These are phyloP conservation scores for Salvia hispanica DNA, from an alignment of 257 asterid genomes.

Conservation along the genomic window DNA sequence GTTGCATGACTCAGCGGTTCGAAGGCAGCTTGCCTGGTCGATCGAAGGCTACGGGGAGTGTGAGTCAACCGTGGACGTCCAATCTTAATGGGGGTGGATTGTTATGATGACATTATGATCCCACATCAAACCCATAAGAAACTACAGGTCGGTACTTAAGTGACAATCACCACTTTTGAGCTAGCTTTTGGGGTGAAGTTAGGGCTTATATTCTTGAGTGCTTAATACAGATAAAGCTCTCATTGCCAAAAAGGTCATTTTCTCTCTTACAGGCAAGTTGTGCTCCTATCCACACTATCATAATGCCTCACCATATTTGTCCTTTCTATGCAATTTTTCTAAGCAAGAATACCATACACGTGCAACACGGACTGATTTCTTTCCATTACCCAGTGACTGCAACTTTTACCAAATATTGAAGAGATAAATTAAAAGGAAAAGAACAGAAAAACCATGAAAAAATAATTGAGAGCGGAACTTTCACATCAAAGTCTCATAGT, in stretches of 20 bases:
- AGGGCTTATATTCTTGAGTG: too few relatives aligned
- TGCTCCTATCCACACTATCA: conserved; percentile 28
- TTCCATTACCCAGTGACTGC: conserved; percentile 20
- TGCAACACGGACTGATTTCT: conserved; percentile 23
- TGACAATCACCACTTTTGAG: too few relatives aligned
- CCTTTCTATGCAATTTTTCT: conserved; percentile 21
- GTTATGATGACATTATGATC: too few relatives aligned
- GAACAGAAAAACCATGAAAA: not conserved
- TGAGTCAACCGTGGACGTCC: too few relatives aligned
- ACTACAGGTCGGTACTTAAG: too few relatives aligned
- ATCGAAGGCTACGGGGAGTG: too few relatives aligned
- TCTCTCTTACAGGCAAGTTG: conserved; percentile 12
- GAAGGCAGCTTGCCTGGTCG: too few relatives aligned
- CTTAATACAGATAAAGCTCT: conserved; percentile 6
- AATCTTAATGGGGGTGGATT: too few relatives aligned
- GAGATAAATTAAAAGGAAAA: not conserved
- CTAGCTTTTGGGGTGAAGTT: too few relatives aligned
- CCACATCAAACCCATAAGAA: too few relatives aligned
- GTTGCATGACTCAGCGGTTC: too few relatives aligned
- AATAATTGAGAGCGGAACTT: conserved; percentile 18
- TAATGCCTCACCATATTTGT: conserved; percentile 19
- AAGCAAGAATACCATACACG: conserved; percentile 17
- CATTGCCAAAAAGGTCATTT: conserved; percentile 17
- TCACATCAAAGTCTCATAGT: conserved; percentile 29
- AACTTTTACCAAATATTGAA: conserved; percentile 6